These are phyloP conservation scores for Marchantia polymorpha DNA, from an alignment of 225 moss, liverwort and hornwort genomes.

Conservation along the genomic window DNA sequence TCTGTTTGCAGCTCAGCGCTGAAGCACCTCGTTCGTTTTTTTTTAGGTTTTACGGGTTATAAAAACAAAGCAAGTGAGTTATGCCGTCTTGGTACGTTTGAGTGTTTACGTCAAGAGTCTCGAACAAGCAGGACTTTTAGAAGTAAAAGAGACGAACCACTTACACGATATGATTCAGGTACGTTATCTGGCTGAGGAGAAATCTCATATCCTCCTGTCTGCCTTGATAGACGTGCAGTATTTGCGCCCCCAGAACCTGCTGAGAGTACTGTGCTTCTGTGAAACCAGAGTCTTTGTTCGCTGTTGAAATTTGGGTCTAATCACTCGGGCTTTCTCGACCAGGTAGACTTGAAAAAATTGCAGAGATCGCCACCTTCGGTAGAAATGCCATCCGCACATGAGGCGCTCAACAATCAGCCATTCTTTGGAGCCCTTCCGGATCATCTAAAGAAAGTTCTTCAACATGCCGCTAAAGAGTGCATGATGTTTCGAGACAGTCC, in stretches of 20 bases:
- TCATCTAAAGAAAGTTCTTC: slow-evolving; percentile 36
- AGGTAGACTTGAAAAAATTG: slow-evolving; percentile 90
- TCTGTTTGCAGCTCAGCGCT: no score
- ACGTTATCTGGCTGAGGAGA: neutral
- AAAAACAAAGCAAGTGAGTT: slow-evolving; percentile 85
- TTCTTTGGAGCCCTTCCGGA: slow-evolving; percentile 73
- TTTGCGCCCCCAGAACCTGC: neutral
- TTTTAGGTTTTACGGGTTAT: slow-evolving; percentile 73
- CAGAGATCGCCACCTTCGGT: slow-evolving; percentile 68
- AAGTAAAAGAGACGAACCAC: slow-evolving; percentile 63
- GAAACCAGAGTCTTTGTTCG: neutral
- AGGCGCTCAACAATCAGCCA: slow-evolving; percentile 64
- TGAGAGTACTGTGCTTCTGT: neutral
- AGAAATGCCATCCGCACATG: slow-evolving; percentile 51
- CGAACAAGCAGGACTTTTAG: slow-evolving; percentile 66
- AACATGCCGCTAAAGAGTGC: slow-evolving; percentile 51
- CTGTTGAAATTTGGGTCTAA: no score
- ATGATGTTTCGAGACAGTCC: slow-evolving; percentile 50
- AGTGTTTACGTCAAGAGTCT: slow-evolving; percentile 68
- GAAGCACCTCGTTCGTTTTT: neutral
- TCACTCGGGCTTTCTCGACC: neutral
- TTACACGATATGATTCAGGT: slow-evolving; percentile 89
- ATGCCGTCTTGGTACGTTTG: slow-evolving; percentile 66
- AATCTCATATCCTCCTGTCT: neutral
- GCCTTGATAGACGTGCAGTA: neutral